Base-by-base conservation (phyloP, 768 basidiomycete species). In the Pisolithus microcarpus region DNA sequence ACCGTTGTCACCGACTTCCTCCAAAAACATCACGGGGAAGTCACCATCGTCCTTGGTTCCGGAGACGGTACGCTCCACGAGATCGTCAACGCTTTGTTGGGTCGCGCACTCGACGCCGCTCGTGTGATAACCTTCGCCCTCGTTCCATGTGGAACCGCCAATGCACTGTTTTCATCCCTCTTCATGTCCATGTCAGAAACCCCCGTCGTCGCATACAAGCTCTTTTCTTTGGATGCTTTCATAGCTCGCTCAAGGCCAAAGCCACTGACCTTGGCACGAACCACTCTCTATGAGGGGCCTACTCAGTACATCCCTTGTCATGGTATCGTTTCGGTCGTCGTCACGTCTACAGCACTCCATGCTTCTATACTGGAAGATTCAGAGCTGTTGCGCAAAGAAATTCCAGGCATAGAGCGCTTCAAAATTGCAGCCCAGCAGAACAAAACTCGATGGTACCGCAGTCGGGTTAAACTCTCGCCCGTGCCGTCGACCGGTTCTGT, bases 41-140 rank as follows among this genome's bases (percentile, higher is more conserved):
- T 78, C 47, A 75, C 75, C 0, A 62, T 87, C 43, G 61, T 87
- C 46, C 71, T 92, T 23, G 79, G 77, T 15, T 91, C 93, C 5
- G 94, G 94, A 7, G 94, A 98, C 66, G 94, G 94, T 16, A 96
- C 93, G 1, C 72, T 92, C 37, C 90, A 95, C 64, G 93, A 98
- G 59, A 79, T 95, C 55, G 74, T 93, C 61, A 87, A 85, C 54
- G 74, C 74, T 10, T 62, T 90, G 31, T 65, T 72, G 36, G 60
- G 62, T 21, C 56, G 59, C 16, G 34, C 56, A 16, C 46, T 61
- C 38, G 61, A 57, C 19, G 63, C 58, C 18, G 51, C 4, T 52
- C 51, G 19, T 38, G 23, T 58, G 57, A 34, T 84, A 50, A 61
- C 60, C 31, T 70, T 84, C 53, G 80, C 71, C 16, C 75, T 78